Base-by-base conservation (phyloP, 257 asterid species). In the Solanum pinnatisectum region DNA sequence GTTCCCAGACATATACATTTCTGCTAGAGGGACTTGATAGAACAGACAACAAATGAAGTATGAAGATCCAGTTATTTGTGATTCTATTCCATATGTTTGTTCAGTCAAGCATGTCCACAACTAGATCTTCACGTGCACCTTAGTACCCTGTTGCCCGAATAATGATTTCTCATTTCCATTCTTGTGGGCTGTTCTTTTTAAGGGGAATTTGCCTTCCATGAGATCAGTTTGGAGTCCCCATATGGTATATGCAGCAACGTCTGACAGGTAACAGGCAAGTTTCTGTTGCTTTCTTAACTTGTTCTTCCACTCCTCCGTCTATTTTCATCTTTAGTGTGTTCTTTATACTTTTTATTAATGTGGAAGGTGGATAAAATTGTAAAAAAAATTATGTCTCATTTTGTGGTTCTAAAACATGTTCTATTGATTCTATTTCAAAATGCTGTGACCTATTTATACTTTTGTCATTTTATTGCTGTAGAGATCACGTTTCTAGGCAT, bases 1-100 rank as follows among this genome's bases (percentile, higher is more conserved):
- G 70, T 92, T 90, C 92, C 49, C 93, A 88, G 83, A 94, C 98
- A n/a, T 92, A 88, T 87, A 35, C 91, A 35, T 92, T 94, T 95
- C 73, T 95, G 89, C 87, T 87, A 46, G 92, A 93, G 90, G 96
- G 95, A 78, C 81, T 93, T 89, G 88, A 88, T 82, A 88, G 85
- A 87, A 87, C 52, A 88, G 73, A 85, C 77, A 89, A 71, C 76
- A 65, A 30, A 27, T 90, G 84, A 81, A 56, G 78, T 30, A 68
- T 68, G 84, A 87, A n/a, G 67, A 8, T 42, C 44, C 59, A 78
- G 23, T 39, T 25, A 77, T 79, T 44, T 79, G 39, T 27, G 84
- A 79, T 44, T 79, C 39, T 42, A 22, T 79, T 79, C 25, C 25
- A 44, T 44, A 42, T 79, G 84, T 79, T 42, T 79, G 84, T 44